Conservation (phyloP, 2,329 filamentous ascomycete genomes). For the Penicillium sp. region DNA sequence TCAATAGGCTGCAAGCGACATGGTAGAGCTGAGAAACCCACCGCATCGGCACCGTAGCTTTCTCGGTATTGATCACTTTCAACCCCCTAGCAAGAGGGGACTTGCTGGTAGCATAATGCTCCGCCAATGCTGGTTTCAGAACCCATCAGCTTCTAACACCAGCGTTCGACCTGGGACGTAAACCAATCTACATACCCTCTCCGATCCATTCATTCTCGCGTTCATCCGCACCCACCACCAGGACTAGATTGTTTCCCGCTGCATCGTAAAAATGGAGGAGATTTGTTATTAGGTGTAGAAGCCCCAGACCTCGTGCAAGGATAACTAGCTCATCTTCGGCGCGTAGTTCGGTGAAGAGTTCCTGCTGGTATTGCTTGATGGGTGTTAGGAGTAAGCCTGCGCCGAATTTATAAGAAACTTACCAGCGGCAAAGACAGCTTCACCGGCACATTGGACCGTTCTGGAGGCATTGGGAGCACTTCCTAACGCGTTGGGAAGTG, state of each 20-base stretch:
- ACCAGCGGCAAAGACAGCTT: conserved; percentile 64
- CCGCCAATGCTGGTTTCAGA: conserved; percentile 65
- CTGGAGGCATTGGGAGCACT: conserved; percentile 42
- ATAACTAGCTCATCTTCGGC: conserved; percentile 91
- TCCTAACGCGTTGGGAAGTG: conserved; percentile 22
- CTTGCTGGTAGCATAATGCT: conserved; percentile 88
- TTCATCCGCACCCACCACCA: conserved; percentile 85
- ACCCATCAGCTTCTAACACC: conserved; percentile 10
- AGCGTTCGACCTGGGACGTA: neutral
- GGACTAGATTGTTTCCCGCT: conserved; percentile 85
- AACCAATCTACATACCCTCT: conserved; percentile 53
- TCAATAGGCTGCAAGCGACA: conserved; percentile 19
- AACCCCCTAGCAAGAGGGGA: conserved; percentile 78
- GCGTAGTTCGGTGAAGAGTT: conserved; percentile 86
- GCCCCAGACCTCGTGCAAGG: conserved; percentile 84
- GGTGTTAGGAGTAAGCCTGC: conserved; percentile 13
- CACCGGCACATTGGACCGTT: conserved; percentile 50
- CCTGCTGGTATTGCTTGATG: conserved; percentile 78
- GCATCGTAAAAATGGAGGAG: conserved; percentile 96
- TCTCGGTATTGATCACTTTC: conserved; percentile 90
- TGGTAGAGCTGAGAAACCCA: conserved; percentile 22
- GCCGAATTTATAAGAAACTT: conserved; percentile 15
- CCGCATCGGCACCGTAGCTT: conserved; percentile 75
- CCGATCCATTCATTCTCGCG: conserved; percentile 96
- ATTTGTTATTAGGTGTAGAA: conserved; percentile 91